phyloP scores from a whole-genome alignment of 1,139 yeast species.

The Candida sojae region DNA sequence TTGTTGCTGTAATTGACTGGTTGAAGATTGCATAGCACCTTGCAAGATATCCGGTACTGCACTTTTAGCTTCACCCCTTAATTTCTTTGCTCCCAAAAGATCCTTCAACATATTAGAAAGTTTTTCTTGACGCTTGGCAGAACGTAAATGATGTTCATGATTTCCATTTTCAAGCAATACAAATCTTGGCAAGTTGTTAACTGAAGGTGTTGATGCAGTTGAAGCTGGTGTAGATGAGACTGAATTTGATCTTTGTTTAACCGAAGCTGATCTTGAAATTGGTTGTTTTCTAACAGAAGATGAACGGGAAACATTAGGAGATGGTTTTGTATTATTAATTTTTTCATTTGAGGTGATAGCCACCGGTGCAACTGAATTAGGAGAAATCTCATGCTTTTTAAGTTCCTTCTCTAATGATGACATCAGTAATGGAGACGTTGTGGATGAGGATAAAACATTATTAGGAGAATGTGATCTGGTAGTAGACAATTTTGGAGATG shows the following conservation, averaged over 20 bases:
- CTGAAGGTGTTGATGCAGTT: not conserved
- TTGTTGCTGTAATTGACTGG: slow-evolving; percentile 14
- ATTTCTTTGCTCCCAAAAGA: slow-evolving; percentile 75
- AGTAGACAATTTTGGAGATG: slow-evolving; percentile 17
- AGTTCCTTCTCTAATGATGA: slow-evolving; percentile 15
- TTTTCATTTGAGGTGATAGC: slow-evolving; percentile 6
- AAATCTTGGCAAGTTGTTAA: slow-evolving; percentile 43
- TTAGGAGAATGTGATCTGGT: slow-evolving; percentile 16
- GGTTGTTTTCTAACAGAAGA: slow-evolving; percentile 11
- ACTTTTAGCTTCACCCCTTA: slow-evolving; percentile 77
- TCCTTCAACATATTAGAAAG: slow-evolving; percentile 85
- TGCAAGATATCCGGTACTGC: slow-evolving; percentile 73
- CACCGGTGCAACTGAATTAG: slow-evolving; percentile 2
- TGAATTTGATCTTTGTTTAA: slow-evolving; percentile 7
- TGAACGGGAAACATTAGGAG: slow-evolving; percentile 13
- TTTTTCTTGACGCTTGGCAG: slow-evolving; percentile 86
- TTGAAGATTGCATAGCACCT: slow-evolving; percentile 14
- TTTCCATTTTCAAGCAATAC: slow-evolving; percentile 60
- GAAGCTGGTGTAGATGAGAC: slow-evolving; percentile 8
- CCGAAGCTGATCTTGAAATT: slow-evolving; percentile 7
- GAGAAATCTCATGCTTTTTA: slow-evolving; percentile 6
- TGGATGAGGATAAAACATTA: slow-evolving; percentile 11
- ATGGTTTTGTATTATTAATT: slow-evolving; percentile 6
- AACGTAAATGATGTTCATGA: slow-evolving; percentile 78
- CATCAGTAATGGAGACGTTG: slow-evolving; percentile 18